Conservation (phyloP, 257 asterid species). For the Leptodermis oblonga region DNA sequence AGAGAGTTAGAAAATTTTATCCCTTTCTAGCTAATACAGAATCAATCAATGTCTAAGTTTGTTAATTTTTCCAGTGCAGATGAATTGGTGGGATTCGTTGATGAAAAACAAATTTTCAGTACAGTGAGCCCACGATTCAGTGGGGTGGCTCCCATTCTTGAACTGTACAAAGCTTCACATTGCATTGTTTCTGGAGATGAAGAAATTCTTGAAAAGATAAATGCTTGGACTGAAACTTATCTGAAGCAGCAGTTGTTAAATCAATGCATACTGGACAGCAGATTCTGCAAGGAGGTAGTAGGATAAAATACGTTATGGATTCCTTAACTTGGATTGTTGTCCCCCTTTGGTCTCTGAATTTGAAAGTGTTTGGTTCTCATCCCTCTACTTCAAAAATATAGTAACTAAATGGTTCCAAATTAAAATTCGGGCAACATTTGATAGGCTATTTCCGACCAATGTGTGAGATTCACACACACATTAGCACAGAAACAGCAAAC, state of each 20-base stretch:
- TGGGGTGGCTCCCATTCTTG: constrained; percentile 23
- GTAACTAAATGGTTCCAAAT: too few relatives aligned
- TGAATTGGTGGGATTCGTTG: constrained; percentile 29
- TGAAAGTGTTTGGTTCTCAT: too few relatives aligned
- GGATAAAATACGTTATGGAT: constrained; percentile 26
- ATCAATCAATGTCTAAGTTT: too few relatives aligned
- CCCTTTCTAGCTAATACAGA: too few relatives aligned
- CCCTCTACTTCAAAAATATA: too few relatives aligned
- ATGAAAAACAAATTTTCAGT: constrained; percentile 19
- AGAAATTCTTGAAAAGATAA: constrained; percentile 26
- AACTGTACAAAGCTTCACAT: constrained; percentile 48
- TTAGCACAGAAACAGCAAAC: too few relatives aligned
- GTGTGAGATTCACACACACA: too few relatives aligned
- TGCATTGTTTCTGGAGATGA: constrained; percentile 27
- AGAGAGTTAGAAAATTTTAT: too few relatives aligned
- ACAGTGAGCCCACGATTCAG: not conserved
- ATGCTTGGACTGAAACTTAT: constrained; percentile 33
- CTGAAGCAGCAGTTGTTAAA: constrained; percentile 29
- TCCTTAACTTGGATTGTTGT: too few relatives aligned
- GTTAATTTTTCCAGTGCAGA: constrained; percentile 20
- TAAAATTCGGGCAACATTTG: too few relatives aligned
- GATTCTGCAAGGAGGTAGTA: constrained; percentile 33
- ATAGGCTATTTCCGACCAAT: too few relatives aligned
- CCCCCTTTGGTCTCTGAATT: too few relatives aligned
- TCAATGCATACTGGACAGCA: constrained; percentile 18